phyloP scores from a whole-genome alignment of 2,329 filamentous ascomycete genomes.

The Trichoderma sp. region DNA sequence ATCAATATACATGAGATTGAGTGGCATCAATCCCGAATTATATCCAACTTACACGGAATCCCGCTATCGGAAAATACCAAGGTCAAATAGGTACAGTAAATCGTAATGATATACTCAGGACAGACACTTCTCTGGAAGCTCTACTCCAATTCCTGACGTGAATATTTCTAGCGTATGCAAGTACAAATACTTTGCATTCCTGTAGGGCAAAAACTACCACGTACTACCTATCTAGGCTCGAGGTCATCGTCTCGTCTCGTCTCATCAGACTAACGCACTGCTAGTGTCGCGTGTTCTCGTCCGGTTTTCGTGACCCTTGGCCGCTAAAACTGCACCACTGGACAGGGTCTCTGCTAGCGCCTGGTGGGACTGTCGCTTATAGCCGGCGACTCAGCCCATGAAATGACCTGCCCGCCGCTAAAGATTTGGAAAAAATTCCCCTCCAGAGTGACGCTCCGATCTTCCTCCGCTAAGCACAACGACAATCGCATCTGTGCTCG shows the following conservation, averaged over 20 bases:
- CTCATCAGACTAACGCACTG: neutral
- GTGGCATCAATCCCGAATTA: neutral
- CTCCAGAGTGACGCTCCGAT: conserved; percentile 20
- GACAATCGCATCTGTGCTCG: conserved; percentile 15
- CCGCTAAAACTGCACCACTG: neutral
- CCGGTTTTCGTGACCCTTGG: neutral
- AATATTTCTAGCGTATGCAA: neutral
- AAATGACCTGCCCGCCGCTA: conserved; percentile 6
- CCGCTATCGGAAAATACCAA: neutral
- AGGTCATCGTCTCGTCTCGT: neutral
- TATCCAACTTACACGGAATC: neutral
- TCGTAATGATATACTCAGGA: neutral
- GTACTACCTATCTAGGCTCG: neutral
- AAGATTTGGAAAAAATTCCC: conserved; percentile 12
- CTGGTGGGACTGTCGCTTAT: conserved; percentile 20
- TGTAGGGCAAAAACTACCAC: neutral
- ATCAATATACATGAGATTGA: neutral
- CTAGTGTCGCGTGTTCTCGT: conserved; percentile 10
- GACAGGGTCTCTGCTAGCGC: conserved; percentile 9
- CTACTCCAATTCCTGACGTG: neutral
- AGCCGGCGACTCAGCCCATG: conserved; percentile 19
- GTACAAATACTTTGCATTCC: neutral
- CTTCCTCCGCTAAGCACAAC: conserved; percentile 18
- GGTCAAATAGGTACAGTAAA: neutral
- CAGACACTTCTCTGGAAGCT: neutral